Evolutionary conservation across 805 yeast species (phyloP), one percentile per base, ranked within the genome.

Genomic region (Priceomyces fermenticarens): DNA sequence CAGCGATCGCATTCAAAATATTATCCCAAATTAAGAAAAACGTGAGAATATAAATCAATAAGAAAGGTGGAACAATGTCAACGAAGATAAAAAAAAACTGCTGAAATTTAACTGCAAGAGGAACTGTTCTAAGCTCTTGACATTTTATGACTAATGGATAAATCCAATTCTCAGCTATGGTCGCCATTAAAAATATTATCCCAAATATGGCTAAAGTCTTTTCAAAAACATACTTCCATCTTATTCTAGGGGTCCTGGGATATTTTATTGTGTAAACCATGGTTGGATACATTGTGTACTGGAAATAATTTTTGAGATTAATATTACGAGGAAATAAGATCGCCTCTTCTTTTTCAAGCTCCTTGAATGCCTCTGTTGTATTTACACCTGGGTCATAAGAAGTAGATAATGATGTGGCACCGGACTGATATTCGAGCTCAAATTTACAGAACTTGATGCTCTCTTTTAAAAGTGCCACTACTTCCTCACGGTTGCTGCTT

Each of bases 1-100:
- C 99, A 0, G 96, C 98, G 52, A 95, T 77, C 16, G 85, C 84
- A 56, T 90, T 91, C 52, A 90, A 69, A 38, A 91, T 91, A 4
- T 91, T 83, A 54, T 93, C 98, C 99, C 99, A 95, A 46, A 95
- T 93, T 46, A 93, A 68, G 58, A 86, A 90, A 64, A 90, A 93
- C 0, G 79, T 82, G 42, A 93, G 65, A 39, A 93, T 53, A 58
- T 89, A 91, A 60, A 85, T 77, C 40, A 82, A 60, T 29, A 88
- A 65, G 58, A 93, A 88, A 14, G 90, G 84, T 13, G 96, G 95
- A 28, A 88, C 78, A 53, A 88, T 67, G 53, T 88, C 95, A 17
- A 86, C 52, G 25, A 87, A 53, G 9, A 87, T 67, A 41, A 79
- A 63, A 9, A 88, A 81, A 52, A 78, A 87, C 15, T 55, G 60